These are phyloP conservation scores for Phytopythium mirpurense DNA, from an alignment of 352 stramenopile species.

Conservation along the genomic window DNA sequence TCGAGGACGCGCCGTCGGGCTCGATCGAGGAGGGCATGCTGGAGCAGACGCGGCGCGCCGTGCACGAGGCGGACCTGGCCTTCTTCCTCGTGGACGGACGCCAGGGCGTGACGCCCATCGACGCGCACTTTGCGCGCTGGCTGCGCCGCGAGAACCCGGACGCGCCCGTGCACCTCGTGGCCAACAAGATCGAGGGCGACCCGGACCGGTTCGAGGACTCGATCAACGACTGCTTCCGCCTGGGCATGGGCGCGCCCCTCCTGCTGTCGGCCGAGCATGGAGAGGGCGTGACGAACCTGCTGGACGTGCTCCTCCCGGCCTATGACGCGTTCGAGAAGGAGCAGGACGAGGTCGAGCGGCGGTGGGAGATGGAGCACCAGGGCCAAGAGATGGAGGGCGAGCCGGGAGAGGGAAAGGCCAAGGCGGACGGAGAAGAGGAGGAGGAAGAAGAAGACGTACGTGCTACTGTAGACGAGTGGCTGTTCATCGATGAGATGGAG, in stretches of 20 bases:
- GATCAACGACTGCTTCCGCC: slow-evolving; percentile 72
- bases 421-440: slow-evolving; percentile 14
- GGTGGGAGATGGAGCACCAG: slow-evolving; percentile 14
- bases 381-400: slow-evolving; percentile 9
- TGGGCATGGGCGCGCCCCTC: slow-evolving; percentile 63
- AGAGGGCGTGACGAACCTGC: slow-evolving; percentile 60
- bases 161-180: slow-evolving; percentile 63
- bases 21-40: slow-evolving; percentile 76
- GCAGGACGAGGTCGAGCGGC: slow-evolving; percentile 28
- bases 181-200: slow-evolving; percentile 78
- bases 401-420: not conserved
- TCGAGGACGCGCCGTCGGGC: slow-evolving; percentile 62
- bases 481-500: too few species aligned
- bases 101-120: slow-evolving; percentile 72
- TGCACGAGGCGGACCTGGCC: slow-evolving; percentile 75
- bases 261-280: slow-evolving; percentile 76
- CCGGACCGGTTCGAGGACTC: slow-evolving; percentile 56
- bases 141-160: slow-evolving; percentile 51
- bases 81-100: slow-evolving; percentile 80
- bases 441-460: slow-evolving; percentile 57
- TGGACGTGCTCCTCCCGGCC: slow-evolving; percentile 65
- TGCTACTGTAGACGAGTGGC: slow-evolving; percentile 5
- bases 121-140: slow-evolving; percentile 77
- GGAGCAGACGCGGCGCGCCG: slow-evolving; percentile 60
- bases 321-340: slow-evolving; percentile 63